These are phyloP conservation scores for Ceratocystiopsis sp. DNA, from an alignment of 2,329 filamentous ascomycete species.

Conservation along the genomic window DNA sequence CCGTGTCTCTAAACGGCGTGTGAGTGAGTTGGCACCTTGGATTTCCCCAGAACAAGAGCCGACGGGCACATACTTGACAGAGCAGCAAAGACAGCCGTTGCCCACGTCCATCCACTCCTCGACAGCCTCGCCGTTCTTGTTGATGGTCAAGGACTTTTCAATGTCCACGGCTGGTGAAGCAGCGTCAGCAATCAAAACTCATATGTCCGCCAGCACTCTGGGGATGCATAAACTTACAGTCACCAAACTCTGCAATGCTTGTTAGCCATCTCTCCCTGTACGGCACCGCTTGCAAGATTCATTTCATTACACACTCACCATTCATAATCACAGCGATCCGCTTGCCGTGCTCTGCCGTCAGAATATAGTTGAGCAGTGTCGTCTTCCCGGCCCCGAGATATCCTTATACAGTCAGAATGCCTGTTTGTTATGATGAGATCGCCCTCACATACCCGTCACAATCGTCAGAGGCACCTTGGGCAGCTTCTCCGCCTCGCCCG, in stretches of 20 bases:
- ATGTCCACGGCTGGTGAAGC: conserved; percentile 64
- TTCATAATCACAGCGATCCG: conserved; percentile 97
- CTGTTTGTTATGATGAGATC: conserved; percentile 30
- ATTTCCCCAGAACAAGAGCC: too few species aligned
- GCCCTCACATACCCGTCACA: conserved; percentile 43
- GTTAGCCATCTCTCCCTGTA: background rate
- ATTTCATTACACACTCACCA: conserved; percentile 25
- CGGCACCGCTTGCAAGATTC: background rate
- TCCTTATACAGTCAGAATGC: background rate
- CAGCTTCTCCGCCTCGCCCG: conserved; percentile 27
- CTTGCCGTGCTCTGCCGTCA: conserved; percentile 90
- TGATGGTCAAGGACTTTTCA: conserved; percentile 88
- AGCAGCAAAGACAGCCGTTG: conserved; percentile 96
- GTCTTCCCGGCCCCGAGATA: conserved; percentile 95
- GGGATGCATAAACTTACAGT: conserved; percentile 11
- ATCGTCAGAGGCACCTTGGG: conserved; percentile 71
- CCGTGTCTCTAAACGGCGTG: conserved; percentile 48
- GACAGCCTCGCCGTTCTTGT: conserved; percentile 62
- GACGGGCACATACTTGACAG: conserved; percentile 56
- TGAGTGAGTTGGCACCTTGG: too few species aligned
- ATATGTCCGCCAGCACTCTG: too few species aligned
- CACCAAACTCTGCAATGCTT: conserved; percentile 47
- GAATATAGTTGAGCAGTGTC: conserved; percentile 85
- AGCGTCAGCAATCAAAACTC: too few species aligned
- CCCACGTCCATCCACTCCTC: conserved; percentile 93